These are phyloP conservation scores for Salix brachista DNA, from an alignment of 345 rosid species.

Conservation along the genomic window DNA sequence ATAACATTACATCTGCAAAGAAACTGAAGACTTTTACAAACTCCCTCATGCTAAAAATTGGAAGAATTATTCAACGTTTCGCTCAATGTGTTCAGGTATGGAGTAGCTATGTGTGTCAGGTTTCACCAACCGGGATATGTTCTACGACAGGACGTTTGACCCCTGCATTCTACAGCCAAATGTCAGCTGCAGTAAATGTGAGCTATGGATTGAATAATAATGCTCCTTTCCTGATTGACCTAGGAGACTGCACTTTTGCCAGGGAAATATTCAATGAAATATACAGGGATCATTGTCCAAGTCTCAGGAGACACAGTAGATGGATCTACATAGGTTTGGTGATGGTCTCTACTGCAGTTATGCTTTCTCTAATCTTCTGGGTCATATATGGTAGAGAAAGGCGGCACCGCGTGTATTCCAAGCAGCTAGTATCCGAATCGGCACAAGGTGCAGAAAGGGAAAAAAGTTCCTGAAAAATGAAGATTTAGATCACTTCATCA, in stretches of 20 bases:
- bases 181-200: conserved; percentile 57
- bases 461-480: not conserved
- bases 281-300: conserved; percentile 60
- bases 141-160: conserved; percentile 70
- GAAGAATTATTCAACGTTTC: not conserved
- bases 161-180: conserved; percentile 58
- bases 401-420: conserved; percentile 33
- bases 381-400: conserved; percentile 64
- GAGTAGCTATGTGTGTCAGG: conserved; percentile 70
- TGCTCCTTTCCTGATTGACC: conserved; percentile 58
- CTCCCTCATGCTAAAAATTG: not conserved
- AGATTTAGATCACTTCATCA: not conserved
- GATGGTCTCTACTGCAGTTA: conserved; percentile 70
- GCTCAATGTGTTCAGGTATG: conserved; percentile 52
- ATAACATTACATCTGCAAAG: not conserved
- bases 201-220: conserved; percentile 52
- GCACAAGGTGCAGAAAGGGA: conserved; percentile 1
- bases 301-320: conserved; percentile 48
- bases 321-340: conserved; percentile 65
- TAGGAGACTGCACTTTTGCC: conserved; percentile 81
- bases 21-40: not conserved
- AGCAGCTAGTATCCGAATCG: conserved; percentile 16
- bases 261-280: conserved; percentile 65
- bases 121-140: conserved; percentile 59
- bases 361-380: conserved; percentile 91